Evolutionary conservation across 2,329 filamentous ascomycete species (phyloP).

Genomic region (Aspergillus novofumigatus): DNA sequence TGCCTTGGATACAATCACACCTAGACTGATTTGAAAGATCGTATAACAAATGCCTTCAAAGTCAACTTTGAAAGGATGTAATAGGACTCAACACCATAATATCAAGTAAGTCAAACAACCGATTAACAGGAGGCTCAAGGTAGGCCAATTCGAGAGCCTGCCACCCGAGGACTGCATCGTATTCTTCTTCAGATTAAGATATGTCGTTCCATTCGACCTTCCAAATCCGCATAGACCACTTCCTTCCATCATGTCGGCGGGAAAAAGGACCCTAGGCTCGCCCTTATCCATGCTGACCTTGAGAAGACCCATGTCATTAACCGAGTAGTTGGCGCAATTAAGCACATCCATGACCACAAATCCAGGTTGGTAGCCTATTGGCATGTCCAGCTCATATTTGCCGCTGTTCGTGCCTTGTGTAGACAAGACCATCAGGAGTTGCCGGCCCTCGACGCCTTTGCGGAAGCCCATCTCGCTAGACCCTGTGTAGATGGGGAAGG

Average conservation of each 20-base stretch:
- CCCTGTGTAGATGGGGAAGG: conserved; percentile 39
- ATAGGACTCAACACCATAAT: background rate
- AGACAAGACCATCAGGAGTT: conserved; percentile 43
- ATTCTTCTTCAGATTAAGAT: background rate
- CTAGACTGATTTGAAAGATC: background rate
- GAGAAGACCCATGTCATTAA: conserved; percentile 21
- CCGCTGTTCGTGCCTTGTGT: conserved; percentile 35
- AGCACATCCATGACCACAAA: conserved; percentile 25
- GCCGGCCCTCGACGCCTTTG: conserved; percentile 41
- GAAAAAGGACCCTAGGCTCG: conserved; percentile 29
- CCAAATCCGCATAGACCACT: conserved; percentile 28
- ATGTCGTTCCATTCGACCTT: background rate
- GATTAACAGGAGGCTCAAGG: background rate
- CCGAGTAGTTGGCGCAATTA: conserved; percentile 24
- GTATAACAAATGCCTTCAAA: background rate
- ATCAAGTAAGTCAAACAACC: background rate
- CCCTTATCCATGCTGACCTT: conserved; percentile 27
- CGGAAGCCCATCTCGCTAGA: conserved; percentile 42
- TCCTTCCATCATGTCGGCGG: conserved; percentile 23
- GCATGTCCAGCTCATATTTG: conserved; percentile 29
- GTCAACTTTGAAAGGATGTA: background rate
- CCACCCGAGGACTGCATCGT: background rate
- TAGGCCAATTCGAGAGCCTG: background rate
- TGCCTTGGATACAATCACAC: background rate
- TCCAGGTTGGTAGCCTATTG: conserved; percentile 22